These are phyloP conservation scores for Euphorbia tirucalli DNA, from an alignment of 345 rosid genomes.

Conservation along the genomic window DNA sequence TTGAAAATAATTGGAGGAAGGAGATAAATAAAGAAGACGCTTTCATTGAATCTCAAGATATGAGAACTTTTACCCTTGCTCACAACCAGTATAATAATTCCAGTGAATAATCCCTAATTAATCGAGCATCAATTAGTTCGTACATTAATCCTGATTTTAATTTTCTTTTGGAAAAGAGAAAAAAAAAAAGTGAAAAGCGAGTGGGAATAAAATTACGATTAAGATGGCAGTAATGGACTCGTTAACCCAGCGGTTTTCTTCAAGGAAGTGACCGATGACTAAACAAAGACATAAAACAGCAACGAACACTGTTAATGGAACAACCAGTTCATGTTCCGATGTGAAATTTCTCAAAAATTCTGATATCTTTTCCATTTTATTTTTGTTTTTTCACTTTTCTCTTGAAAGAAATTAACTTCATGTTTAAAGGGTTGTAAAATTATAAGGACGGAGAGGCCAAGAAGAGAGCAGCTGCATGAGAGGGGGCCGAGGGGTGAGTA, in stretches of 20 bases:
- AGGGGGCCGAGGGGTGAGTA: neutral
- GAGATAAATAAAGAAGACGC: conserved; percentile 85
- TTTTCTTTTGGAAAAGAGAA: too few relatives aligned
- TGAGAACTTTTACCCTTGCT: conserved; percentile 79
- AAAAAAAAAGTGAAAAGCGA: neutral
- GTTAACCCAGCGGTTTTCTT: conserved; percentile 84
- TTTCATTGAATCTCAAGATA: conserved; percentile 69
- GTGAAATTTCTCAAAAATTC: neutral
- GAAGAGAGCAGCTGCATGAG: neutral
- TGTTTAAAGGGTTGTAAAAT: neutral
- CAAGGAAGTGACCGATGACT: conserved; percentile 76
- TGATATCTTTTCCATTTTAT: neutral
- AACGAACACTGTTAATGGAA: conserved; percentile 71
- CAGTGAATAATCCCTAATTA: conserved; percentile 61
- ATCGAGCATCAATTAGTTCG: neutral
- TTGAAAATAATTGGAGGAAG: conserved; percentile 96
- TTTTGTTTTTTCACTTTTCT: neutral
- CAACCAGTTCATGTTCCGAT: conserved; percentile 36
- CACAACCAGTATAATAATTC: conserved; percentile 51
- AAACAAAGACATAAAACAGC: conserved; percentile 76
- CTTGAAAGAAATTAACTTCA: neutral
- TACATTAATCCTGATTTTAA: too few relatives aligned
- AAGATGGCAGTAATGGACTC: conserved; percentile 89
- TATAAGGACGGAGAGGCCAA: neutral
- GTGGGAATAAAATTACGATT: conserved; percentile 38